These are phyloP conservation scores for Chloropicon primus DNA, from an alignment of 139 green algal genomes.

Conservation along the genomic window DNA sequence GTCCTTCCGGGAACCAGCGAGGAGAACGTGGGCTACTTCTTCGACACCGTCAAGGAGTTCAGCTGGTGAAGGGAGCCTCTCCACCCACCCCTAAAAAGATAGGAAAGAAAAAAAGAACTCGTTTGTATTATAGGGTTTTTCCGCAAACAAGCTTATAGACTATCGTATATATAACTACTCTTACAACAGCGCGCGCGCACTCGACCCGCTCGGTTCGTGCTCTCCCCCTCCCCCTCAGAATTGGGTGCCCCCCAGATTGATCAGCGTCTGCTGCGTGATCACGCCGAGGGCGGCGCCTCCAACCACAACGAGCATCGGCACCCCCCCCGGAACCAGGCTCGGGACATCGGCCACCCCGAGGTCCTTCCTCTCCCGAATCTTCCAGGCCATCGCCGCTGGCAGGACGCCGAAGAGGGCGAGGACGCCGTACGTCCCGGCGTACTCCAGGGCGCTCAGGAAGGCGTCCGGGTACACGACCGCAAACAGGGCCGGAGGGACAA, in stretches of 20 bases:
- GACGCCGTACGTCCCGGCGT: slow-evolving; percentile 50
- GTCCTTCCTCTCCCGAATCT: too few relatives aligned
- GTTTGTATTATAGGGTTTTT: too few relatives aligned
- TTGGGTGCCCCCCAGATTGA: not conserved
- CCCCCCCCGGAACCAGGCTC: slow-evolving; percentile 29
- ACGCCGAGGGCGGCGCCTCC: slow-evolving; percentile 20
- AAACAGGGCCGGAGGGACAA: slow-evolving; percentile 39
- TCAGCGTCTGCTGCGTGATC: slow-evolving; percentile 15
- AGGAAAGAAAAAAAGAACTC: too few relatives aligned
- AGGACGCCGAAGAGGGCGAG: slow-evolving; percentile 51
- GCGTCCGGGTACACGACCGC: slow-evolving; percentile 34
- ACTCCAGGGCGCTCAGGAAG: slow-evolving; percentile 42
- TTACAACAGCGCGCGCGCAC: too few relatives aligned
- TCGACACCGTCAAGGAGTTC: slow-evolving; percentile 3
- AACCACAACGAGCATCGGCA: slow-evolving; percentile 17
- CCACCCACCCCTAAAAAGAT: too few relatives aligned
- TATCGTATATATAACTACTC: too few relatives aligned
- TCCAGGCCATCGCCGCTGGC: slow-evolving; percentile 48
- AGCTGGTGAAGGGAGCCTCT: not conserved
- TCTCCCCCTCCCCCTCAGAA: too few relatives aligned
- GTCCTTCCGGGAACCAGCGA: slow-evolving; percentile 35
- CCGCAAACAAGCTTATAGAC: too few relatives aligned
- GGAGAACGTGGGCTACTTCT: slow-evolving; percentile 8
- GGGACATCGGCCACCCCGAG: not conserved
- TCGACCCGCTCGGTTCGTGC: too few relatives aligned